These are phyloP conservation scores for Haplosporangium sp. DNA, from an alignment of 371 early-diverging fungal species.

Conservation along the genomic window DNA sequence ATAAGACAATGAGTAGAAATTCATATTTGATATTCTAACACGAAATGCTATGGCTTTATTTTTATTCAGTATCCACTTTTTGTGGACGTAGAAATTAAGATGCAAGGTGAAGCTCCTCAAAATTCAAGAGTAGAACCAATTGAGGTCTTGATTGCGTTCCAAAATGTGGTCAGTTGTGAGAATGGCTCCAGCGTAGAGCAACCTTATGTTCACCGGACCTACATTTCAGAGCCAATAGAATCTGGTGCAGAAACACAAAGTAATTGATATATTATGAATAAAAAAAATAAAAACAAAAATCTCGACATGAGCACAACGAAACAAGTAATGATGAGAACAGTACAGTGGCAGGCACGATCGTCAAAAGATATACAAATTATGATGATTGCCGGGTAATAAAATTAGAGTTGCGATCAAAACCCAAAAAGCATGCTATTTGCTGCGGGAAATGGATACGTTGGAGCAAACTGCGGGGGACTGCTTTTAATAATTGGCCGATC, in stretches of 20 bases:
- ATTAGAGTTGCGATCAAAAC: too few species aligned
- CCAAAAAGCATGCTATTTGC: background rate
- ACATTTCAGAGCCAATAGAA: conserved; percentile 10
- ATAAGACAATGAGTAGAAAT: too few species aligned
- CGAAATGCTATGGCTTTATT: background rate
- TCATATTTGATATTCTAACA: too few species aligned
- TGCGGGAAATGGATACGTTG: background rate
- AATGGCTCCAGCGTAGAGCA: background rate
- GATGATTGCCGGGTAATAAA: too few species aligned
- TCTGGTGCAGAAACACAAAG: too few species aligned
- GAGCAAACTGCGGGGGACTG: conserved; percentile 25
- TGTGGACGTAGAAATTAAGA: conserved; percentile 55
- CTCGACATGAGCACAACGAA: background rate
- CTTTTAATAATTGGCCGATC: background rate
- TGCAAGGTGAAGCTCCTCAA: conserved; percentile 22
- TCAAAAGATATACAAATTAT: too few species aligned
- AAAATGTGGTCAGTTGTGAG: conserved; percentile 34
- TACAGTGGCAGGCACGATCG: too few species aligned
- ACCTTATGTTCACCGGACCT: conserved; percentile 33
- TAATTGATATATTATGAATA: background rate
- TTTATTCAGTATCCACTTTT: conserved; percentile 34
- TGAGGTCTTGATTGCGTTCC: conserved; percentile 48
- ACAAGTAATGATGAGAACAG: too few species aligned
- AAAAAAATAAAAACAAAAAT: background rate
- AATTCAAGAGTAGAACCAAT: conserved; percentile 17